Conservation (phyloP, 2,329 filamentous ascomycete species). For the Thielaviopsis cerberus region DNA sequence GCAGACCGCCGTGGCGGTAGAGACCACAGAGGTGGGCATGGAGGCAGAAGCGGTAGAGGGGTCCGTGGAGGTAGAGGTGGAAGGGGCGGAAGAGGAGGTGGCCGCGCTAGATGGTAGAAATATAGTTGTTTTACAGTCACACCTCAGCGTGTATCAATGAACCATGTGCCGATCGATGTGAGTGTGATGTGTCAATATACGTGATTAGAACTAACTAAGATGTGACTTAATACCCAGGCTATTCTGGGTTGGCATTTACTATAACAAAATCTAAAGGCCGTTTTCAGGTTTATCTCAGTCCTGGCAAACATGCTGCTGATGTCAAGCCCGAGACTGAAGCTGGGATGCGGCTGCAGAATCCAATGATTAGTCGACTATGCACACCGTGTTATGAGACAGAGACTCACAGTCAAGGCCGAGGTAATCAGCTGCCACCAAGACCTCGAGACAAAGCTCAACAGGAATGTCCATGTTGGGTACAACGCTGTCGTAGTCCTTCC, state of each 20-base stretch:
- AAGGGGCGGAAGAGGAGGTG: conserved; percentile 16
- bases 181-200: not conserved
- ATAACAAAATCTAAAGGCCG: not conserved
- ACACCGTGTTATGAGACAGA: not conserved
- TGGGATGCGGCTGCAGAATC: not conserved
- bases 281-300: not conserved
- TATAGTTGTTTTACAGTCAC: not conserved
- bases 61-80: conserved; percentile 21
- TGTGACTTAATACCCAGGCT: not conserved
- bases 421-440: conserved; percentile 62
- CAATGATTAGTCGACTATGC: not conserved
- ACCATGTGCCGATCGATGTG: not conserved
- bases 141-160: not conserved
- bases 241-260: not conserved
- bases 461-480: conserved; percentile 69
- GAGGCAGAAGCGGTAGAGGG: conserved; percentile 21
- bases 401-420: conserved; percentile 38
- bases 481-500: conserved; percentile 53
- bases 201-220: not conserved
- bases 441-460: conserved; percentile 57
- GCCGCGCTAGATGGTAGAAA: conserved; percentile 12
- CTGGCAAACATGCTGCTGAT: not conserved
- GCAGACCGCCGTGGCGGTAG: conserved; percentile 17
- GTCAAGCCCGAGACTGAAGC: not conserved
- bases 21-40: conserved; percentile 20